Conservation (phyloP, 805 yeast genomes). For the Clavispora santaluciae region DNA sequence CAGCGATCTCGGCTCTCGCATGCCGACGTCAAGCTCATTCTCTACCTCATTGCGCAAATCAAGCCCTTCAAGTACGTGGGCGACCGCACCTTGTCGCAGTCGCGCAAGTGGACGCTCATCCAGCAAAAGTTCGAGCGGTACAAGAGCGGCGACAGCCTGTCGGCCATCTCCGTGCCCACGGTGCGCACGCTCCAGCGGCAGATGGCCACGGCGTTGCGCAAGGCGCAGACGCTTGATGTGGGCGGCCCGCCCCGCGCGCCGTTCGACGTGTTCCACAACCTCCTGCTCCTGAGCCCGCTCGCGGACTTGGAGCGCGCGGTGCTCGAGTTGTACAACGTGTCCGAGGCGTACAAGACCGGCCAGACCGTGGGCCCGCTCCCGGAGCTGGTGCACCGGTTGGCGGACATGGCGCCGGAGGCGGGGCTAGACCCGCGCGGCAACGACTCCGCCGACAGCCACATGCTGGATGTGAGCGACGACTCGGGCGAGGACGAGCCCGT, state of each 20-base stretch:
- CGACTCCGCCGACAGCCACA: constrained; percentile 7
- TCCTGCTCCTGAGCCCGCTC: constrained; percentile 17
- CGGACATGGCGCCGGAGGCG: background rate
- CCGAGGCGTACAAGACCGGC: constrained; percentile 27
- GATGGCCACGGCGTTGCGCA: constrained; percentile 27
- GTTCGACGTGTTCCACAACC: constrained; percentile 1
- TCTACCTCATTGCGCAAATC: constrained; percentile 25
- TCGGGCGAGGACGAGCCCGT: background rate
- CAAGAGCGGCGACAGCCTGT: constrained; percentile 8
- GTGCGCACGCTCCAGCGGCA: constrained; percentile 36
- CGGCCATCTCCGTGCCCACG: constrained; percentile 23
- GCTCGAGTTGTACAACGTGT: constrained; percentile 25
- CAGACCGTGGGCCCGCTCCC: constrained; percentile 4
- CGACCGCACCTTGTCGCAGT: constrained; percentile 27
- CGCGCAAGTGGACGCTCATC: constrained; percentile 33
- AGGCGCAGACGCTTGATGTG: constrained; percentile 14
- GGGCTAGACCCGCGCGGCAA: background rate
- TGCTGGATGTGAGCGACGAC: constrained; percentile 15
- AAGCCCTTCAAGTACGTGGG: constrained; percentile 37
- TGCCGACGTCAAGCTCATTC: constrained; percentile 25
- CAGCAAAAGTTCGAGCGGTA: constrained; percentile 21
- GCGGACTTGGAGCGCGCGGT: constrained; percentile 26
- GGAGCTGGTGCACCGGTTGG: background rate
- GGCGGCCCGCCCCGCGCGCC: constrained; percentile 2
- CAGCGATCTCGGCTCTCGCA: constrained; percentile 23